Evolutionary conservation across 2,329 filamentous ascomycete species (phyloP), one percentile per base, ranked within the genome.

Genomic region (Bisporella sp.): DNA sequence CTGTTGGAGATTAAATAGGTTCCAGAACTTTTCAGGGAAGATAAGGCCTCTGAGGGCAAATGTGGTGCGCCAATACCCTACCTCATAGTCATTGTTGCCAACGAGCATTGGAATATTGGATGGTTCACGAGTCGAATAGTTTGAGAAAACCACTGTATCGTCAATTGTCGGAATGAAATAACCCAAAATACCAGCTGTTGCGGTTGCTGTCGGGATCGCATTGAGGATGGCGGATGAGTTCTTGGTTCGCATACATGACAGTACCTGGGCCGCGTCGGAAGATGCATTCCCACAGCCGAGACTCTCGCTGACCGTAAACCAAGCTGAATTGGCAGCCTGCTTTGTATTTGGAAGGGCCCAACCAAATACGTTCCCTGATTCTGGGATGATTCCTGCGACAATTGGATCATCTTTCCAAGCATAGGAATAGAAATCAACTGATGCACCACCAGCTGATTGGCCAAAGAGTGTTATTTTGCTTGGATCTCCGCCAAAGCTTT

Each of bases 401-500:
- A 62, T 63, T 3, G 60, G 59, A 48, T 64, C 57, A n/a, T 51
- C 29, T 4, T 41, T 11, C 30, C 49, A 60, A 4, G 58, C 58
- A 42, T 52, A 64, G 29, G 48, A 46, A 48, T 62, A 59, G 12
- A 51, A 49, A 45, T 64, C 61, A 9, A 55, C 74, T 50, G 78
- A 80, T 60, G 84, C 80, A 5, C 68, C 73, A 13, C 77, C 77
- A 1, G 77, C 75, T 4, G 71, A 75, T 63, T 80, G 73, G 35
- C 75, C 77, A 69, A 70, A 78, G 45, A 78, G 63, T 1, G 72
- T 76, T 32, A 85, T 71, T 47, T 76, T 74, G 2, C 64, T 62
- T 1, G 69, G 69, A 54, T 84, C 75, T 1, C 81, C 82, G 0
- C 81, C 81, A 63, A 85, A 82, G 6, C 64, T 65, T 3, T 63